These are phyloP conservation scores for Cryptosporidium meleagridis DNA, from an alignment of 169 alveolate genomes.

Conservation along the genomic window DNA sequence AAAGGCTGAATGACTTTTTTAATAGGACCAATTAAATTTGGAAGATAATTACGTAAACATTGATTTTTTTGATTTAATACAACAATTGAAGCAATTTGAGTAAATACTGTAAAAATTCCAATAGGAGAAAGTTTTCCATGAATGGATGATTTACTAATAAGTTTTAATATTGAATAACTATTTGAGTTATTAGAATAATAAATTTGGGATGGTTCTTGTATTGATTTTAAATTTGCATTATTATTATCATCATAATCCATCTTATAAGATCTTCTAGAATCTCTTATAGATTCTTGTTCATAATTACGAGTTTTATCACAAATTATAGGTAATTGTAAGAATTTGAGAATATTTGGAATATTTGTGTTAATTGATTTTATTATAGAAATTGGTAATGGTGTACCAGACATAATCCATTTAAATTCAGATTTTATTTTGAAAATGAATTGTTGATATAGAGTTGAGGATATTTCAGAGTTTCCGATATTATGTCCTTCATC, in stretches of 20 bases:
- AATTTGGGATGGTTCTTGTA: not conserved
- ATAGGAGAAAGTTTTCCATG: slow-evolving; percentile 15
- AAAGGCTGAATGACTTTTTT: slow-evolving; percentile 29
- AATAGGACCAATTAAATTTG: slow-evolving; percentile 44
- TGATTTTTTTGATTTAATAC: slow-evolving; percentile 19
- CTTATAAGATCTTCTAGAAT: not conserved
- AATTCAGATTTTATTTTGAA: slow-evolving; percentile 53
- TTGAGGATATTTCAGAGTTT: slow-evolving; percentile 45
- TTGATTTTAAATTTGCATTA: not conserved
- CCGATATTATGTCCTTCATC: slow-evolving; percentile 73
- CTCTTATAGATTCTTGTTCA: not conserved
- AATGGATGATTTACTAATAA: not conserved
- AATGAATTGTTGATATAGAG: slow-evolving; percentile 54
- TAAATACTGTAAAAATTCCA: slow-evolving; percentile 37
- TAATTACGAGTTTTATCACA: not conserved
- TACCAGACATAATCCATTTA: slow-evolving; percentile 73
- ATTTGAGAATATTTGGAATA: slow-evolving; percentile 54
- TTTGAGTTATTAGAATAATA: not conserved
- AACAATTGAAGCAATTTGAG: slow-evolving; percentile 32
- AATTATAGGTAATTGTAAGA: slow-evolving; percentile 35
- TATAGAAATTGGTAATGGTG: slow-evolving; percentile 59
- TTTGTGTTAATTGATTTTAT: slow-evolving; percentile 5
- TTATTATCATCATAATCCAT: too few species aligned
- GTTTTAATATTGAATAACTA: slow-evolving; percentile 1
- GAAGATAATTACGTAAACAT: slow-evolving; percentile 35